phyloP scores from a whole-genome alignment of 306 rosid species.

The Quercus mongolica region DNA sequence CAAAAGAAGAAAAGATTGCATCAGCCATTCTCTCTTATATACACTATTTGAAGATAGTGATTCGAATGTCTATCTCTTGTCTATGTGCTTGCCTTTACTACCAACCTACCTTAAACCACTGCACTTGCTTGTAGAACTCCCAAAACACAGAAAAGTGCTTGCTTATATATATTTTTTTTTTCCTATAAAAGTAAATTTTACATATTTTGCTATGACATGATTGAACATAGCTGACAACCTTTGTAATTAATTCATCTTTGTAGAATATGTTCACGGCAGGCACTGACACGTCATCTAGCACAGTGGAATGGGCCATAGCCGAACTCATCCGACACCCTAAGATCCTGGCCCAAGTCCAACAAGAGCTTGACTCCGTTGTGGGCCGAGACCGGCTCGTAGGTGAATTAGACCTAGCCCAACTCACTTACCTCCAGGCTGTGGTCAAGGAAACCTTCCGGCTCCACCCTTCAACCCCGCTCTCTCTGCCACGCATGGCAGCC shows the following conservation, averaged over 20 bases:
- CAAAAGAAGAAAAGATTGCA: no score
- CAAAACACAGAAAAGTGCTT: no score
- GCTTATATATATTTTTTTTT: no score
- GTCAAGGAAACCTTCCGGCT: slow-evolving; percentile 78
- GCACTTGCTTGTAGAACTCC: no score
- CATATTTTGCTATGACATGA: background rate
- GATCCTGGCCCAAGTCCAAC: slow-evolving; percentile 39
- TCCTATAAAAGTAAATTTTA: no score
- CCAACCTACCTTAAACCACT: no score
- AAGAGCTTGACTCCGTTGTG: slow-evolving; percentile 55
- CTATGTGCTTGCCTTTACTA: no score
- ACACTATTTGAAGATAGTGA: no score
- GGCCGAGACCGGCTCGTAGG: slow-evolving; percentile 51
- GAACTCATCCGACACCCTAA: slow-evolving; percentile 55
- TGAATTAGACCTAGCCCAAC: slow-evolving; percentile 45
- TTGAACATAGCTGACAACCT: background rate
- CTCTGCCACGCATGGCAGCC: slow-evolving; percentile 55
- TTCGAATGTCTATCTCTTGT: no score
- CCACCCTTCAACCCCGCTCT: slow-evolving; percentile 91
- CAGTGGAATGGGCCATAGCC: slow-evolving; percentile 74
- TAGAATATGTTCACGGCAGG: slow-evolving; percentile 73
- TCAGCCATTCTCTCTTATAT: no score
- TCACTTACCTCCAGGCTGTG: slow-evolving; percentile 72
- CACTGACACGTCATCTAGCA: slow-evolving; percentile 80
- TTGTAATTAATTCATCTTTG: background rate